A percentile compares a stretch with the other conserved stretches of the same genome.
Conservation (phyloP, 345 rosid species). For the Ailanthus altissimus region DNA sequence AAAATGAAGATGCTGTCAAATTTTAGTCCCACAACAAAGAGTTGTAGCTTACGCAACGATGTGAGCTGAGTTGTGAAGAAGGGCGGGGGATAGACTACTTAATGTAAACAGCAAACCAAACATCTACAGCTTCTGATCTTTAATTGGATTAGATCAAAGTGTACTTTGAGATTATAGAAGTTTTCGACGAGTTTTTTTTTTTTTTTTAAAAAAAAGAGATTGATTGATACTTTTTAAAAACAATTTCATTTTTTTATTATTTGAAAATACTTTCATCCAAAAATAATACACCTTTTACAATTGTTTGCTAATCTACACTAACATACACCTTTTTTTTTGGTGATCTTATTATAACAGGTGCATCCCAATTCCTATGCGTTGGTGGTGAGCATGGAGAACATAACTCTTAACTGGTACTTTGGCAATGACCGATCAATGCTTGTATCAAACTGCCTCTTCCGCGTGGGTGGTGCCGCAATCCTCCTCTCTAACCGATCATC, state of each 20-base stretch:
- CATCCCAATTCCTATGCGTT: constrained; percentile 85
- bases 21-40: neutral
- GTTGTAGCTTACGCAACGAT: neutral
- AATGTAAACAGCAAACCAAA: neutral
- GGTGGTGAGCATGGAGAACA: constrained; percentile 94
- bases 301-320: too few species aligned
- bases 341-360: constrained; percentile 40
- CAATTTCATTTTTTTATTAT: too few species aligned
- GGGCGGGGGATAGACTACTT: neutral
- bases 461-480: constrained; percentile 95
- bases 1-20: neutral
- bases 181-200: too few species aligned
- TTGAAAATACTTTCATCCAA: neutral
- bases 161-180: neutral
- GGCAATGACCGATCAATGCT: constrained; percentile 96
- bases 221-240: too few species aligned
- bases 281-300: too few species aligned
- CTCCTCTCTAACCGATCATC: constrained; percentile 74
- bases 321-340: neutral
- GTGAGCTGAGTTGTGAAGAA: neutral
- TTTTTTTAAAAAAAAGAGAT: too few species aligned
- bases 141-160: neutral
- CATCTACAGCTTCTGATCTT: neutral
- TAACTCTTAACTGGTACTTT: constrained; percentile 81
- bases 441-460: constrained; percentile 87